Percentiles rank a stretch among this genome's conserved stretches.
Evolutionary conservation across 805 yeast species (phyloP).

Genomic region (Yamadazyma phyllophila): DNA sequence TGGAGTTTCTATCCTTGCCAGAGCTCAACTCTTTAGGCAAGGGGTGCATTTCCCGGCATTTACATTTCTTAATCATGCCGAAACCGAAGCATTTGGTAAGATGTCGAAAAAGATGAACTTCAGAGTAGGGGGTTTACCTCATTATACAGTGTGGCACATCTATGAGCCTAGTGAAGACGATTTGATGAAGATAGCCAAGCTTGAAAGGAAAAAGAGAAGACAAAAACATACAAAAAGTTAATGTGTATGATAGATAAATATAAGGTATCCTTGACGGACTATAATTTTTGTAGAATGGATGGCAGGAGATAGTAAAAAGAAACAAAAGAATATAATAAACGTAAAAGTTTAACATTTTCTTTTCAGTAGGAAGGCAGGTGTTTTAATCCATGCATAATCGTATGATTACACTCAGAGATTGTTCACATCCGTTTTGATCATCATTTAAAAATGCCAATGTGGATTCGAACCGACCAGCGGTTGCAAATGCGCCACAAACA

Average conservation of each 20-base stretch:
- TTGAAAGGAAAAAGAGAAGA: slow-evolving; percentile 66
- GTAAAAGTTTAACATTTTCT: slow-evolving; percentile 1
- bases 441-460: slow-evolving; percentile 27
- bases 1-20: slow-evolving; percentile 78
- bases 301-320: background rate
- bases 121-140: slow-evolving; percentile 83
- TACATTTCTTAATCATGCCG: slow-evolving; percentile 81
- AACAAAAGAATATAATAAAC: background rate
- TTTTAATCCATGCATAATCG: slow-evolving; percentile 43
- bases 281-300: background rate
- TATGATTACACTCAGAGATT: slow-evolving; percentile 46
- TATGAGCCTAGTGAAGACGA: slow-evolving; percentile 89
- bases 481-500: slow-evolving; percentile 7
- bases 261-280: background rate
- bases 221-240: slow-evolving; percentile 6
- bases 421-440: slow-evolving; percentile 50
- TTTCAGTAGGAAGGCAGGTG: slow-evolving; percentile 51
- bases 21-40: slow-evolving; percentile 68
- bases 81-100: slow-evolving; percentile 85
- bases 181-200: slow-evolving; percentile 61
- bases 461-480: slow-evolving; percentile 18
- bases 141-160: slow-evolving; percentile 87
- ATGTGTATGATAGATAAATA: background rate
- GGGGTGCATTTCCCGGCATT: slow-evolving; percentile 87
- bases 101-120: slow-evolving; percentile 78